A percentile compares a stretch with the other conserved stretches of the same genome.
These are phyloP conservation scores for Forsythia viridissima DNA, from an alignment of 257 asterid species.

Conservation along the genomic window DNA sequence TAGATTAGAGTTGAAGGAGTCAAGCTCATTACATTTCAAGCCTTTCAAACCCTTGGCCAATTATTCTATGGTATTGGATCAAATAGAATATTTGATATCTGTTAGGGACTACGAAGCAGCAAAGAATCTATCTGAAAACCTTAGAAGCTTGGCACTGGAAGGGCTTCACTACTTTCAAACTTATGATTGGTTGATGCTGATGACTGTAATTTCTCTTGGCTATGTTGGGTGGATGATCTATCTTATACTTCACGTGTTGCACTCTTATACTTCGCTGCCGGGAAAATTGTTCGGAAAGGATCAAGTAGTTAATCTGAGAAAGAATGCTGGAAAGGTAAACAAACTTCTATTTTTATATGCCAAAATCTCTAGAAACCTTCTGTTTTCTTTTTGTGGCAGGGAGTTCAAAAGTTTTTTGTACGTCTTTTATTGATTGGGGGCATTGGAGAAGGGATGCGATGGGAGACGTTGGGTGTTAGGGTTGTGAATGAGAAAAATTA, in stretches of 20 bases:
- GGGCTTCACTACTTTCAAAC: slow-evolving; percentile 96
- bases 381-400: background rate
- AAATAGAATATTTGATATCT: slow-evolving; percentile 65
- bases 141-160: slow-evolving; percentile 78
- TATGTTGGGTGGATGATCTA: slow-evolving; percentile 97
- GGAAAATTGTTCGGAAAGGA: slow-evolving; percentile 43
- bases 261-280: slow-evolving; percentile 71
- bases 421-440: background rate
- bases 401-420: slow-evolving; percentile 12
- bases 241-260: slow-evolving; percentile 77
- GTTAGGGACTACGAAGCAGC: slow-evolving; percentile 66
- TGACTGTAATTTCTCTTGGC: slow-evolving; percentile 86
- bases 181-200: slow-evolving; percentile 95
- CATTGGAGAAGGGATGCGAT: background rate
- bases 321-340: slow-evolving; percentile 59
- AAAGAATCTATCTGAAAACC: slow-evolving; percentile 62
- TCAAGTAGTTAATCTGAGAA: slow-evolving; percentile 45
- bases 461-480: background rate
- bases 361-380: slow-evolving; percentile 1
- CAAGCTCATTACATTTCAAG: slow-evolving; percentile 65
- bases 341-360: background rate
- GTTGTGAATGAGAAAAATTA: background rate
- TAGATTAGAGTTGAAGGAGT: slow-evolving; percentile 65
- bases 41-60: slow-evolving; percentile 80
- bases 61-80: slow-evolving; percentile 51